Conservation (phyloP, 768 basidiomycete genomes). For the Naganishia onofrii region DNA sequence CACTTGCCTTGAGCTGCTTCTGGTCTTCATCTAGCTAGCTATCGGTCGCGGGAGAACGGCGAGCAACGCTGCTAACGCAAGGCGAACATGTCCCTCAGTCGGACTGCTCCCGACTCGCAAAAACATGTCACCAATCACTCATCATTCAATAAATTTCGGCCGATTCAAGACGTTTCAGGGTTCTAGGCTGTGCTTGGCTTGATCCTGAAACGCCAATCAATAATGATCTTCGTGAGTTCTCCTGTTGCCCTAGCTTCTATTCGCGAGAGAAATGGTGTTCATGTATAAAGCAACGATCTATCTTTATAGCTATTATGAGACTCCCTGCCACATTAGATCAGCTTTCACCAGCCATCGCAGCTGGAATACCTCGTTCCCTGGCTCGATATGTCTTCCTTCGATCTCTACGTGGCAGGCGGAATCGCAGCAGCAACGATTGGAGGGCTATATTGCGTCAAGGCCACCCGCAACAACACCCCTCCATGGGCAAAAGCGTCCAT, state of each 20-base stretch:
- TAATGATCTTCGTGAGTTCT: background rate
- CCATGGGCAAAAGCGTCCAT: slow-evolving; percentile 36
- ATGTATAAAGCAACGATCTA: background rate
- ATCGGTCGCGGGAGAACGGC: too few relatives aligned
- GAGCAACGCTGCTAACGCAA: too few relatives aligned
- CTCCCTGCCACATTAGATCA: too few relatives aligned
- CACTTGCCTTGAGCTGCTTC: too few relatives aligned
- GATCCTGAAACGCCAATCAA: slow-evolving; percentile 1
- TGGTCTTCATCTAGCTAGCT: too few relatives aligned
- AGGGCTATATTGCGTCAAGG: background rate
- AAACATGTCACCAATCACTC: too few relatives aligned
- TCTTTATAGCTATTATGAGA: too few relatives aligned
- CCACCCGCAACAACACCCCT: background rate
- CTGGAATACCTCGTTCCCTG: too few relatives aligned
- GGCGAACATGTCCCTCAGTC: too few relatives aligned
- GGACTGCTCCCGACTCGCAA: too few relatives aligned
- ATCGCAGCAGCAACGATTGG: background rate
- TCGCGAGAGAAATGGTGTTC: background rate
- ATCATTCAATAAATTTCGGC: background rate
- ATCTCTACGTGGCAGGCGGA: background rate
- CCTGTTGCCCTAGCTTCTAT: background rate
- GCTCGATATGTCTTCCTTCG: background rate
- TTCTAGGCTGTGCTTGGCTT: background rate
- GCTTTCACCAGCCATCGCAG: too few relatives aligned
- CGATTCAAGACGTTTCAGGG: background rate